Evolutionary conservation across 306 rosid genomes (phyloP).

Genomic region (Clitoria ternatea): DNA sequence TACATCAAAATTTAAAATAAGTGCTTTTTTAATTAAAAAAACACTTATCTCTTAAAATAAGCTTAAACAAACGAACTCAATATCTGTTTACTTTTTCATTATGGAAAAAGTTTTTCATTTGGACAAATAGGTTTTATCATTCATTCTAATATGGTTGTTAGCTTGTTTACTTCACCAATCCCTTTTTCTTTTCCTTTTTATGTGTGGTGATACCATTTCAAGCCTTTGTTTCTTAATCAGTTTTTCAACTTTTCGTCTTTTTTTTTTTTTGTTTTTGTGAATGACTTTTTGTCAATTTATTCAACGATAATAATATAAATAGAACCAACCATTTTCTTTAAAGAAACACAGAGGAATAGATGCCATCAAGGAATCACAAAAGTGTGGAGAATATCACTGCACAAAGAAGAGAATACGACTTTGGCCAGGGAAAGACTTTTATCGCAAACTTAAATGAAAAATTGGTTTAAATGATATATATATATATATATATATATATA

Average conservation of each 20-base stretch:
- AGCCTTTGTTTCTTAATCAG: not conserved
- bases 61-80: no score
- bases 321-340: not conserved
- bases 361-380: not conserved
- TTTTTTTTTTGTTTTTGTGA: not conserved
- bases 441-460: no score
- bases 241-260: not conserved
- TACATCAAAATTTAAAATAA: no score
- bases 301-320: not conserved
- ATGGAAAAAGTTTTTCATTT: not conserved
- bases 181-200: not conserved
- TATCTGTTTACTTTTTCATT: not conserved
- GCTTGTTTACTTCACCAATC: slow-evolving; percentile 19
- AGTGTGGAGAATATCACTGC: not conserved
- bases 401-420: not conserved
- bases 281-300: not conserved
- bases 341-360: not conserved
- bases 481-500: no score
- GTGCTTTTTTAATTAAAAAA: no score
- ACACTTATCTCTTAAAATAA: no score
- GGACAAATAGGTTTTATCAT: slow-evolving; percentile 14
- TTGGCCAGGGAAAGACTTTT: not conserved
- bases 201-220: not conserved
- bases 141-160: slow-evolving; percentile 33
- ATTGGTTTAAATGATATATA: no score